These are phyloP conservation scores for Lactarius sp. DNA, from an alignment of 768 basidiomycete species.

Conservation along the genomic window DNA sequence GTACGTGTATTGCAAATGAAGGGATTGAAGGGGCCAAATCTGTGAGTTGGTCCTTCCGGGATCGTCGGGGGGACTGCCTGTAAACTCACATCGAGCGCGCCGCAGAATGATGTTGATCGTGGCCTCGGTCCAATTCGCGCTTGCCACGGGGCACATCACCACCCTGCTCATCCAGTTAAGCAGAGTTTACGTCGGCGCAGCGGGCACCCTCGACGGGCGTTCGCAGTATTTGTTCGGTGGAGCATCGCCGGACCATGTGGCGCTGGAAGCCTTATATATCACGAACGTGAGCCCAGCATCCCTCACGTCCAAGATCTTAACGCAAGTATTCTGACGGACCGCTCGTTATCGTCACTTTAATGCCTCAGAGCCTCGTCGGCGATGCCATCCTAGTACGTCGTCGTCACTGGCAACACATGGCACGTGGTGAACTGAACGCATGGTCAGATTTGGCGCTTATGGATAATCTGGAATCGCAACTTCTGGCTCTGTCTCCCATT, in stretches of 20 bases:
- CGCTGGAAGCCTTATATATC: conserved; percentile 11
- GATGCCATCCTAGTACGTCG: conserved; percentile 16
- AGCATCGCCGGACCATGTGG: conserved; percentile 10
- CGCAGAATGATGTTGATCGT: conserved; percentile 11
- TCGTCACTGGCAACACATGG: not conserved
- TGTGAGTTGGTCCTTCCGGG: not conserved
- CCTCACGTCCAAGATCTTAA: not conserved
- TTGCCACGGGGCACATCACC: conserved; percentile 15
- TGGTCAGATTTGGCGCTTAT: conserved; percentile 20
- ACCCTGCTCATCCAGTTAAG: conserved; percentile 14
- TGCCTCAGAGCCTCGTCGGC: conserved; percentile 12
- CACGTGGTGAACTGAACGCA: not conserved
- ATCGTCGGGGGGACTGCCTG: not conserved
- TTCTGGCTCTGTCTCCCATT: conserved; percentile 7
- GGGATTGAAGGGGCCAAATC: not conserved
- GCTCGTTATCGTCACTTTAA: not conserved
- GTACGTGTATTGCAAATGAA: not conserved
- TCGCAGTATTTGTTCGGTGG: not conserved
- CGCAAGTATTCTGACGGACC: not conserved
- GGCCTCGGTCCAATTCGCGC: conserved; percentile 7
- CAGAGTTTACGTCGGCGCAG: not conserved
- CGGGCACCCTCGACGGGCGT: not conserved
- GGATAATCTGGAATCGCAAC: conserved; percentile 20
- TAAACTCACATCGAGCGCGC: not conserved
- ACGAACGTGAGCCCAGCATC: conserved; percentile 9